Evolutionary conservation across 2,329 filamentous ascomycete genomes (phyloP).

Genomic region (Celoporthe dispersa): DNA sequence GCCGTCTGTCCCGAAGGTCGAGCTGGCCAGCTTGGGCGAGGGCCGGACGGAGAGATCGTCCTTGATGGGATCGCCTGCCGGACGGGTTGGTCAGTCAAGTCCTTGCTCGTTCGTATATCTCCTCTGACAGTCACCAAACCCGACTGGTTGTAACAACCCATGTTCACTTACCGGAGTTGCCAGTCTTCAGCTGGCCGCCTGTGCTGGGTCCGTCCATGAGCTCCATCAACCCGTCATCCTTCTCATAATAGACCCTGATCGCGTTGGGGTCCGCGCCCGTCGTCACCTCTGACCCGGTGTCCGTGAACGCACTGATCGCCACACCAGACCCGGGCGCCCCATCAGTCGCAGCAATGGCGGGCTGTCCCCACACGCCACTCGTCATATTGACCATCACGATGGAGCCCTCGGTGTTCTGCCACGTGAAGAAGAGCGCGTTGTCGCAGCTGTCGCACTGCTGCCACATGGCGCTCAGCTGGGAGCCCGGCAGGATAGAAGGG

Average conservation of each 20-base stretch:
- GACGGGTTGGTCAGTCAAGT: neutral
- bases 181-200: slow-evolving; percentile 10
- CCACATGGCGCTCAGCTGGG: slow-evolving; percentile 27
- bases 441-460: slow-evolving; percentile 29
- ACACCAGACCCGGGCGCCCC: slow-evolving; percentile 22
- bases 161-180: slow-evolving; percentile 25
- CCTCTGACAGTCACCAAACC: neutral
- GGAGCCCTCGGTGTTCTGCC: slow-evolving; percentile 23
- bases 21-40: slow-evolving; percentile 27
- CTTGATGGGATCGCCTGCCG: slow-evolving; percentile 21
- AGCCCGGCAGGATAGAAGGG: slow-evolving; percentile 16
- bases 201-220: slow-evolving; percentile 22
- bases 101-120: no score
- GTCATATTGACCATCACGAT: slow-evolving; percentile 29
- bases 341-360: slow-evolving; percentile 7
- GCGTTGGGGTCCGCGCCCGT: slow-evolving; percentile 24
- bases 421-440: slow-evolving; percentile 28
- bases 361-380: slow-evolving; percentile 14
- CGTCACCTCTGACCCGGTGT: slow-evolving; percentile 15
- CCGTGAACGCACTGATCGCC: slow-evolving; percentile 26
- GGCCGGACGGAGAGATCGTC: slow-evolving; percentile 22
- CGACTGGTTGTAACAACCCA: neutral
- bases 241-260: slow-evolving; percentile 19
- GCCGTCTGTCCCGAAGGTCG: slow-evolving; percentile 25
- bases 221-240: slow-evolving; percentile 24